Percentiles rank a stretch among this genome's conserved stretches.
phyloP scores from a whole-genome alignment of 495 filamentous ascomycete genomes.

The Zalerion maritima region DNA sequence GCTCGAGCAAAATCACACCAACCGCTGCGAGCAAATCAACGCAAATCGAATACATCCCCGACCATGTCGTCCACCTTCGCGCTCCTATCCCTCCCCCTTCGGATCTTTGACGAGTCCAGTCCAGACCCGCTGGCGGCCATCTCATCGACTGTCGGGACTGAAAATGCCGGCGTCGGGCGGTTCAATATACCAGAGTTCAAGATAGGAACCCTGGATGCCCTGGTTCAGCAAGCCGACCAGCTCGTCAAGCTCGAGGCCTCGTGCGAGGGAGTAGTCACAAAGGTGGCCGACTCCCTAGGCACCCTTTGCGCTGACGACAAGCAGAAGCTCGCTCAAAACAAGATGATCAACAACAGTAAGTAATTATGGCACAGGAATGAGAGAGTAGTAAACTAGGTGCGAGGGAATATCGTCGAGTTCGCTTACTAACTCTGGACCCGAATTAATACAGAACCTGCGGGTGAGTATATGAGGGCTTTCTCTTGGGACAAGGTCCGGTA shows the following conservation, averaged over 20 bases:
- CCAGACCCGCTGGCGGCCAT: conserved; percentile 57
- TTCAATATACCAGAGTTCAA: conserved; percentile 90
- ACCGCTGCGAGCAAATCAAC: no score
- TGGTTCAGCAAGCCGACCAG: conserved; percentile 96
- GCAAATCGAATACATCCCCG: no score
- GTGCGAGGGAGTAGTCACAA: conserved; percentile 71
- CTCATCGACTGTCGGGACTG: conserved; percentile 51
- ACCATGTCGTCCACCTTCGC: conserved; percentile 27
- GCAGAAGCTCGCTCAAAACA: conserved; percentile 68
- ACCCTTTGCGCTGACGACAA: conserved; percentile 71
- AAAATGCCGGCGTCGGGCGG: conserved; percentile 60
- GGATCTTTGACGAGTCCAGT: conserved; percentile 52
- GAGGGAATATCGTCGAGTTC: conserved; percentile 1
- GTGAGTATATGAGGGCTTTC: conserved; percentile 80
- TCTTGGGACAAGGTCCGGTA: conserved; percentile 96
- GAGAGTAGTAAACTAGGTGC: background rate
- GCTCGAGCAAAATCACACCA: no score
- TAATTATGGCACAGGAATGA: conserved; percentile 2
- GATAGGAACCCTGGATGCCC: conserved; percentile 86
- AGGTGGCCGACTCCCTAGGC: conserved; percentile 75
- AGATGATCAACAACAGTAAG: conserved; percentile 92
- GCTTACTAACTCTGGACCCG: conserved; percentile 2
- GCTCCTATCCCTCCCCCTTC: conserved; percentile 33
- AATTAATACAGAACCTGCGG: conserved; percentile 83
- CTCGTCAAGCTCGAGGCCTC: conserved; percentile 69